Base-by-base conservation (phyloP, 2,329 filamentous ascomycete species). In the Dothistroma septosporum region DNA sequence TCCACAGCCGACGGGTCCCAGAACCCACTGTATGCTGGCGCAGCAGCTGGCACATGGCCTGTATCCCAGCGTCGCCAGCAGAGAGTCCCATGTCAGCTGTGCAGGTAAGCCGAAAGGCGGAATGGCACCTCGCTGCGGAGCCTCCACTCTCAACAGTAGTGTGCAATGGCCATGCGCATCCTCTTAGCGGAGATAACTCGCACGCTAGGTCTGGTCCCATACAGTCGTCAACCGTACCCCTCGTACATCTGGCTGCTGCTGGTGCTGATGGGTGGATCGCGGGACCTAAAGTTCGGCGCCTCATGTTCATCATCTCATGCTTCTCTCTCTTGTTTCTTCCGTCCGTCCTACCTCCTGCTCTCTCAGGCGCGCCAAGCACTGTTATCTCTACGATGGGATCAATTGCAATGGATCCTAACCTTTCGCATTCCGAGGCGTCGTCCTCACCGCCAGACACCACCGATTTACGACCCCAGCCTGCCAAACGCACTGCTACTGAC, bases 401-500 rank as follows among this genome's bases (percentile, higher is more conserved):
- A 31, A 61, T 68, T 46, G 53, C 62, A n/a, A 63, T 64, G 48
- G 64, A 68, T 48, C 58, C 62, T 46, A 53, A 60, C 22, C 56
- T 65, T 24, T 53, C 50, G 21, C 56, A 64, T 49, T 72, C 71
- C 31, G 71, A 73, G 35, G 64, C 65, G n/a, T 72, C 71, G 28
- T 67, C 62, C 11, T 71, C 71, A 22, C 69, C 71, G 21, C 63
- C 65, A n/a, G 68, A 70, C 24, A 66, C 68, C 6, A 60, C 64
- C 32, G 66, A 66, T 2, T 35, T 67, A 19, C 66, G 68, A 21
- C 52, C 66, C 2, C 62, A 65, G 16, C 57, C 61, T 12, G 55
- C 58, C 46, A 87, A 87, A 75, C 80, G 85, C 64, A 85, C 85
- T 69, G 80, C 82, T 48, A 79, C 81, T 46, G 76, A 79, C 60